Base-by-base conservation (phyloP, 106 monocot species). In the Apostasia shenzhenica region DNA sequence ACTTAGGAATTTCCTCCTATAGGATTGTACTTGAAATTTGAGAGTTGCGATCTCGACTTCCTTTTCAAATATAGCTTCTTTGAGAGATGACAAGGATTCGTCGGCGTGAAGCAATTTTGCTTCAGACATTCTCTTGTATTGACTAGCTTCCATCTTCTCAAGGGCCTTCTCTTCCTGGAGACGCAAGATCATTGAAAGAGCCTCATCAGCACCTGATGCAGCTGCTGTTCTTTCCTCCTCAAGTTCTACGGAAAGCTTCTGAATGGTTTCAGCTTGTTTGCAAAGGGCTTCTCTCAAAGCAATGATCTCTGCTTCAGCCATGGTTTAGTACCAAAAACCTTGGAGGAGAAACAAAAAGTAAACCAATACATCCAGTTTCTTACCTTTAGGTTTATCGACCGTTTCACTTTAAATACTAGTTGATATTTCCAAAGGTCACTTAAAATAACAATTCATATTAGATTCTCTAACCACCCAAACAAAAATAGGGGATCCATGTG, bases 201-300 rank as follows among this genome's bases (percentile, higher is more conserved):
- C 77, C 66, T 83, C 83, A 45, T 55, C 75, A 46, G 68, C 75
- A 14, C 78, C 79, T 45, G 72, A 60, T 61, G 83, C 71, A 41
- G 79, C 79, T 58, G 83, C 83, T 63, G 75, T 67, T 53, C 83
- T 78, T 79, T 82, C 82, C 70, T 78, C 78, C 45, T 82, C 82
- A 6, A 82, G 66, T 66, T 82, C 82, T 55, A 44, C 48, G 2
- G 52, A 56, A 55, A 78, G 78, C 59, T 71, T 77, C 42, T 53
- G 55, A 9, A 78, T 47, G 1, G 57, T 43, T 11, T 74, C 59
- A 57, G 9, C 26, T 61, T 78, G 82, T 41, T 75, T 66, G 45
- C 45, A 40, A 40, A 81, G 68, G 13, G 54, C 66, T 49, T 72
- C 72, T 42, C 66, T 76, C 45, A 81, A 77, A 67, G 61, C 11